phyloP scores from a whole-genome alignment of 2,329 filamentous ascomycete species.

The Dactylellina sp. region DNA sequence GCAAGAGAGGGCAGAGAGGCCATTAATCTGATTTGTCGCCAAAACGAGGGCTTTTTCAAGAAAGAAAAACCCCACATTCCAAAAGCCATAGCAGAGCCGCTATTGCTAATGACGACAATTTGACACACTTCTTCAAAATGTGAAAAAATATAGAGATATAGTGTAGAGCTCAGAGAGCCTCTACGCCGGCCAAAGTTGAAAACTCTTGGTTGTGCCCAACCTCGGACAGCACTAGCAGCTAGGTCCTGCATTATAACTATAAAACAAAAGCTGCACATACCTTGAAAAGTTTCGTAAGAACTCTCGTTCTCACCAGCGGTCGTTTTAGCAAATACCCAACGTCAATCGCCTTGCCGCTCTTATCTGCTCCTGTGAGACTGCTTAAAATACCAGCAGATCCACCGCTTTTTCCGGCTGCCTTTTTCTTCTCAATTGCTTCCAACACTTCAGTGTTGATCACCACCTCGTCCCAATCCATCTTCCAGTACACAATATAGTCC shows the following conservation, averaged over 20 bases:
- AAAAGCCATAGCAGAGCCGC: not conserved
- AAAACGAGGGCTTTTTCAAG: slow-evolving; percentile 42
- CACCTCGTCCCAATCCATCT: slow-evolving; percentile 92
- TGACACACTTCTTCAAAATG: not conserved
- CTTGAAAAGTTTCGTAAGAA: slow-evolving; percentile 84
- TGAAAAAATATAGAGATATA: not conserved
- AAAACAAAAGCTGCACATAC: slow-evolving; percentile 64
- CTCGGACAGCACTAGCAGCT: not conserved
- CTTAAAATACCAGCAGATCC: slow-evolving; percentile 29
- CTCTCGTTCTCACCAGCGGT: slow-evolving; percentile 87
- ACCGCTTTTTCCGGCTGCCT: slow-evolving; percentile 24
- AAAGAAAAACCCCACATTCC: not conserved
- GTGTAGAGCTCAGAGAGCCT: not conserved
- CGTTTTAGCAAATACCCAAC: slow-evolving; percentile 92
- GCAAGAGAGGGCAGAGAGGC: slow-evolving; percentile 49
- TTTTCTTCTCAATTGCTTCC: slow-evolving; percentile 56
- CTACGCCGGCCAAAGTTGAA: too few species aligned
- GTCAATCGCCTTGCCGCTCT: slow-evolving; percentile 82
- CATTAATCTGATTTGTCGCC: slow-evolving; percentile 48
- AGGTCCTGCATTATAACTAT: slow-evolving; percentile 23
- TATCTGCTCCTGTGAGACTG: slow-evolving; percentile 19
- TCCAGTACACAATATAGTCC: slow-evolving; percentile 88
- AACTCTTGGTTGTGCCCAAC: slow-evolving; percentile 17
- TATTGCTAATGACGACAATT: not conserved
- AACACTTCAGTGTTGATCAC: slow-evolving; percentile 80